Conservation (phyloP, 805 yeast genomes). For the Saccharomycopsis amapae region DNA sequence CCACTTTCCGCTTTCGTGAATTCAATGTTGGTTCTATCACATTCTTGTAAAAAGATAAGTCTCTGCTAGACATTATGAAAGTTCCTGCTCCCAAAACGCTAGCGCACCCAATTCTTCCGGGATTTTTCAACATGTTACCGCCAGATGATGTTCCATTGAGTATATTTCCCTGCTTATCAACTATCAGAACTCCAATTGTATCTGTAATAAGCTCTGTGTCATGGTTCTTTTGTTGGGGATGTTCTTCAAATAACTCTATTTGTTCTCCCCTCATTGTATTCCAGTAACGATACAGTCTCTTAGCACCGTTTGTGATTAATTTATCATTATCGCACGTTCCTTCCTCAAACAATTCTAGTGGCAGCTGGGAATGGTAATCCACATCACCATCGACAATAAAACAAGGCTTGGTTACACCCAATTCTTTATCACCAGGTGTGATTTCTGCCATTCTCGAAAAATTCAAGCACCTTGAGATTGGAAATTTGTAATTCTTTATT, state of each 20-base stretch:
- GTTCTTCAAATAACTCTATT: neutral
- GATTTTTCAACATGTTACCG: constrained; percentile 43
- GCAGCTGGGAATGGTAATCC: constrained; percentile 5
- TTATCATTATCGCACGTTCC: constrained; percentile 30
- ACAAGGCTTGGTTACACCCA: constrained; percentile 16
- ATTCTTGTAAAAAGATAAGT: constrained; percentile 22
- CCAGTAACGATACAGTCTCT: constrained; percentile 4
- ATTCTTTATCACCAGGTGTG: neutral
- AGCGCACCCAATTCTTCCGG: constrained; percentile 50
- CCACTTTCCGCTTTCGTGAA: neutral
- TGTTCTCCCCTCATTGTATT: neutral
- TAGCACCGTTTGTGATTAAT: constrained; percentile 23
- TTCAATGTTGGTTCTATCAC: neutral
- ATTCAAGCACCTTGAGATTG: constrained; percentile 17
- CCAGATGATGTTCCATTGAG: constrained; percentile 42
- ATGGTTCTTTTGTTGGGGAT: constrained; percentile 1
- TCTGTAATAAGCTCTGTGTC: constrained; percentile 29
- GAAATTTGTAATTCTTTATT: constrained; percentile 14
- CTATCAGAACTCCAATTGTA: constrained; percentile 38
- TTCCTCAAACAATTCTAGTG: constrained; percentile 17
- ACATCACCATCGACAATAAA: constrained; percentile 12
- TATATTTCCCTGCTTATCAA: constrained; percentile 18
- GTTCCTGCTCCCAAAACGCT: constrained; percentile 42
- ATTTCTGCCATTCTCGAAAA: constrained; percentile 6
- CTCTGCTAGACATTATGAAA: constrained; percentile 25